Conservation (phyloP, 108 stramenopile genomes). For the Cyclotella baltica region DNA sequence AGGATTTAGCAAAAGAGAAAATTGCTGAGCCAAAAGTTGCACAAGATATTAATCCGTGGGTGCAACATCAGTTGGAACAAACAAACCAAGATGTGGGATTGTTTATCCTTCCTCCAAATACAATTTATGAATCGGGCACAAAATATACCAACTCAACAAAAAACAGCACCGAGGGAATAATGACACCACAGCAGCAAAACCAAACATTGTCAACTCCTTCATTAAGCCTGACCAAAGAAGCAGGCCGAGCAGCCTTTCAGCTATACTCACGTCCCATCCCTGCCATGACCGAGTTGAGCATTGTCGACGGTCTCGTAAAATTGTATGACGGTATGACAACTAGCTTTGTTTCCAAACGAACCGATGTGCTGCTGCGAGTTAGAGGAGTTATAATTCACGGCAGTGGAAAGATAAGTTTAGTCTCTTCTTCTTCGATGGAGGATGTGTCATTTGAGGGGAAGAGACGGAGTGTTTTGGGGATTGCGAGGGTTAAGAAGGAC, state of each 20-base stretch:
- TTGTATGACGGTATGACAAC: constrained; percentile 70
- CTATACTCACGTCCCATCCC: constrained; percentile 79
- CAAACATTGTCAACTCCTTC: constrained; percentile 1
- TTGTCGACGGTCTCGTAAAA: constrained; percentile 87
- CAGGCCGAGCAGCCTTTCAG: constrained; percentile 76
- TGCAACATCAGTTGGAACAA: constrained; percentile 35
- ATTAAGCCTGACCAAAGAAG: constrained; percentile 57
- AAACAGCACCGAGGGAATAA: constrained; percentile 14
- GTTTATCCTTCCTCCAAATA: constrained; percentile 57
- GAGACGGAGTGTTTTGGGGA: constrained; percentile 35
- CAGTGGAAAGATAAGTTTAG: constrained; percentile 74
- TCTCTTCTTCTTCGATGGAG: constrained; percentile 47
- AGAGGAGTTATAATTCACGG: constrained; percentile 77
- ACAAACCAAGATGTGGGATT: constrained; percentile 52
- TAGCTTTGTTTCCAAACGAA: constrained; percentile 70
- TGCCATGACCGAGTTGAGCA: constrained; percentile 76
- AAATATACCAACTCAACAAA: constrained; percentile 22
- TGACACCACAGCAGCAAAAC: neutral
- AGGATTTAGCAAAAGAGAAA: neutral
- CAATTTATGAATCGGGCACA: constrained; percentile 29
- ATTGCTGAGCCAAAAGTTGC: constrained; percentile 7
- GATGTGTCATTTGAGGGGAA: constrained; percentile 1
- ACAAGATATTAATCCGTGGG: constrained; percentile 34
- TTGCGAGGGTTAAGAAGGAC: constrained; percentile 2
- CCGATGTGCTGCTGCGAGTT: constrained; percentile 69